Conservation (phyloP, 306 rosid genomes). For the Quercus robur region DNA sequence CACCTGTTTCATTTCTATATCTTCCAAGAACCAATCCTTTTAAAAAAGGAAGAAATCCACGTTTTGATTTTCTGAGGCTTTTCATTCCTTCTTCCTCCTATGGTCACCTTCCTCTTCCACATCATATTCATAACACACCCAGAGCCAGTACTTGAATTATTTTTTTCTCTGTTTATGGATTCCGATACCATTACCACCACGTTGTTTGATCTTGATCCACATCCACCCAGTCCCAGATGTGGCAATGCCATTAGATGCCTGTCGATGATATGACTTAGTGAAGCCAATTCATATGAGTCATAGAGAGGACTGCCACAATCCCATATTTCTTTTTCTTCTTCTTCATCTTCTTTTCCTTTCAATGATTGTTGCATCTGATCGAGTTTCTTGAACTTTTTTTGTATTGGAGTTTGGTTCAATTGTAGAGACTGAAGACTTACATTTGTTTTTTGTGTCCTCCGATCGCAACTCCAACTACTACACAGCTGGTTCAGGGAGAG, state of each 20-base stretch:
- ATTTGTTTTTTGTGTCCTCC: background rate
- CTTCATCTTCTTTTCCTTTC: slow-evolving; percentile 19
- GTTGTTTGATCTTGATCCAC: background rate
- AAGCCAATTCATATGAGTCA: slow-evolving; percentile 68
- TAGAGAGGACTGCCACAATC: slow-evolving; percentile 90
- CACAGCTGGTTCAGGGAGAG: background rate
- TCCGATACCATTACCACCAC: background rate
- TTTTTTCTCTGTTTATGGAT: background rate
- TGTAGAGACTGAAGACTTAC: background rate
- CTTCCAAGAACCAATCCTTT: slow-evolving; percentile 37
- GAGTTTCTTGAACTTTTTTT: background rate
- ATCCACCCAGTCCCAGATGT: slow-evolving; percentile 10
- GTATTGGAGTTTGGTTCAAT: background rate
- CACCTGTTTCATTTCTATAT: slow-evolving; percentile 19
- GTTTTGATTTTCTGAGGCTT: slow-evolving; percentile 26
- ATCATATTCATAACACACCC: slow-evolving; percentile 30
- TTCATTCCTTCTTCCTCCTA: slow-evolving; percentile 7
- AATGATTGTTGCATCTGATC: slow-evolving; percentile 29
- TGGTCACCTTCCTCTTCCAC: slow-evolving; percentile 35
- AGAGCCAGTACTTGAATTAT: background rate
- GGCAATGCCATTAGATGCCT: slow-evolving; percentile 63
- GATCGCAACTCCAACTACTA: too few species aligned
- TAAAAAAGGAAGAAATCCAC: slow-evolving; percentile 25
- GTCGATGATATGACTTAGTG: slow-evolving; percentile 58
- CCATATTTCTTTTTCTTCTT: slow-evolving; percentile 41